Evolutionary conservation across 345 rosid genomes (phyloP), one percentile per base, ranked within the genome.

Genomic region (Eutrema japonicum): DNA sequence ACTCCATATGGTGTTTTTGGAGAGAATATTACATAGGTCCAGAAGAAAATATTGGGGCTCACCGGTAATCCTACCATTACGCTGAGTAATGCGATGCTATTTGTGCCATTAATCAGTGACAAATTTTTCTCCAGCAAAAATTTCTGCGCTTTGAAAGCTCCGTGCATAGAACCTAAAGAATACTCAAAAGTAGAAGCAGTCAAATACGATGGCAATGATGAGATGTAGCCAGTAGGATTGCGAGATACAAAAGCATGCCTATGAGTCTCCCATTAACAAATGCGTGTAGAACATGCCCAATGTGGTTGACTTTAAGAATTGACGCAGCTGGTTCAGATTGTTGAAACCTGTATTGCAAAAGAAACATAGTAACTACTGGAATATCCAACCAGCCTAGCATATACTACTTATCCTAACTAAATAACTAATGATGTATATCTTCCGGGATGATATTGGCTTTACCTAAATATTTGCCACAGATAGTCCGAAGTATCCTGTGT

Each of bases 61-160:
- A 89, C 96, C 88, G 96, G 97, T 79, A 88, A 78, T 59, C 96
- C 97, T 47, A 85, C 92, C 88, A 83, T 86, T 36, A 80, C 94
- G 27, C 97, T 92, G n/a, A 92, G 89, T 67, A 92, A 78, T 67
- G 97, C 83, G 72, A 92, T 66, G 49, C 81, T 48, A 81, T 86
- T 92, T 70, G 79, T 77, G 77, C 91, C 96, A 63, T 61, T 67
- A 3, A 10, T 72, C 70, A 89, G 70, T 77, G 84, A 65, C 47
- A 87, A 7, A 11, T 60, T 61, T 38, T 58, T 74, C 69, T 80
- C 81, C 4, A 88, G 78, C 54, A n/a, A 66, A 62, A 80, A 78
- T 40, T 48, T 78, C 69, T 75, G 65, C 29, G 35, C 67, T 37
- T 22, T 41, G 35, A 58, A 73, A 70, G 78, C 81, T 73, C 96